A percentile compares a stretch with the other conserved stretches of the same genome.
Conservation (phyloP, 306 rosid species). For the Pachyrhizus erosus region DNA sequence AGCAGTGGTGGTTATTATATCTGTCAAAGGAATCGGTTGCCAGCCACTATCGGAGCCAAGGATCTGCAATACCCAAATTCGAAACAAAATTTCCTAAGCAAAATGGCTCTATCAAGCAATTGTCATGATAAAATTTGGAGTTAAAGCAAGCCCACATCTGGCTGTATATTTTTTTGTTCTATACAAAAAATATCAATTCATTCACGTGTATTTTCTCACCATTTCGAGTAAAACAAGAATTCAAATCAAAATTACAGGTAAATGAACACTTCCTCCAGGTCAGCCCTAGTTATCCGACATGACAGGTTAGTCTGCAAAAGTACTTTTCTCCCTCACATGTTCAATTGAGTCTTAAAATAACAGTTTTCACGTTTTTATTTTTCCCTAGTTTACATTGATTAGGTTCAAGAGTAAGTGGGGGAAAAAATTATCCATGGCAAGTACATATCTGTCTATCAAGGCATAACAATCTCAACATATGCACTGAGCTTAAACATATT, state of each 20-base stretch:
- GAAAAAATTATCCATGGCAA: not conserved
- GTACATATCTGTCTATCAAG: constrained; percentile 33
- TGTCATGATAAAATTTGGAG: not conserved
- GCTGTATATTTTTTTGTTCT: not conserved
- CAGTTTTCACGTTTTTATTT: not conserved
- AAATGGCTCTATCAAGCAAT: constrained; percentile 13
- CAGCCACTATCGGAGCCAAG: constrained; percentile 92
- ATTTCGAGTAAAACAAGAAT: constrained; percentile 13
- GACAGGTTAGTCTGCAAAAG: not conserved
- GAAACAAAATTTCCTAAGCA: constrained; percentile 19
- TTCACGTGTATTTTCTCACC: not conserved
- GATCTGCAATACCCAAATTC: constrained; percentile 58
- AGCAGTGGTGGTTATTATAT: constrained; percentile 58
- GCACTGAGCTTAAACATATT: constrained; percentile 3
- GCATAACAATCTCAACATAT: constrained; percentile 33
- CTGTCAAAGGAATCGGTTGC: constrained; percentile 89
- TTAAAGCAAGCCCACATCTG: constrained; percentile 3
- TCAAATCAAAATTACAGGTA: not conserved
- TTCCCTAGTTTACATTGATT: constrained; percentile 1
- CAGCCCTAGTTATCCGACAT: constrained; percentile 17
- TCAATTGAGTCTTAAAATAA: not conserved
- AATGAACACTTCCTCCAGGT: not conserved
- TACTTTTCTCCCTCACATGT: not conserved
- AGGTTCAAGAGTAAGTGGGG: not conserved
- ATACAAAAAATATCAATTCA: constrained; percentile 2